phyloP scores from a whole-genome alignment of 306 rosid species.

The Cucurbita maxima region DNA sequence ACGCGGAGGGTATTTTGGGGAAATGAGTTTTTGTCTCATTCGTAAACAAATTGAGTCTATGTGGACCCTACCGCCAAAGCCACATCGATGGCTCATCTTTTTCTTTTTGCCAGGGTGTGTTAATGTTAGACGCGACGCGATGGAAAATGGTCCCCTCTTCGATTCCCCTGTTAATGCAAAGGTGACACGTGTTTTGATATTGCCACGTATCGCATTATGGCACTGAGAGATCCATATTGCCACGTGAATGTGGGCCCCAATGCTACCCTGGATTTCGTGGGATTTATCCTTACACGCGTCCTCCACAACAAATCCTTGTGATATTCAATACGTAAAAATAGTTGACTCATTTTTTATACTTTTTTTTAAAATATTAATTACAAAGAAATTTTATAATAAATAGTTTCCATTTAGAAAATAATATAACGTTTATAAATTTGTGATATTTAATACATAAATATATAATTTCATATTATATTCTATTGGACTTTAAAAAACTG shows the following conservation, averaged over 20 bases:
- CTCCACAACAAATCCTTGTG: too few species aligned
- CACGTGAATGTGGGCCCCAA: background rate
- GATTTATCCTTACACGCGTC: background rate
- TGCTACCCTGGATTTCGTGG: background rate
- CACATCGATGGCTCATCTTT: background rate
- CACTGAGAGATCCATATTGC: background rate
- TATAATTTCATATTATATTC: too few species aligned
- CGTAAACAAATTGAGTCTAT: background rate
- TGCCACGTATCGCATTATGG: background rate
- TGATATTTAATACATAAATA: too few species aligned
- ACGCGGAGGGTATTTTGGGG: too few species aligned
- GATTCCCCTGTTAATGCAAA: background rate
- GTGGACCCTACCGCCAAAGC: background rate
- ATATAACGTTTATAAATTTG: too few species aligned
- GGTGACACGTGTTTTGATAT: background rate
- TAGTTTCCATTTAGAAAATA: too few species aligned
- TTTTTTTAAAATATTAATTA: background rate
- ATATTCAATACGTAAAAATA: too few species aligned
- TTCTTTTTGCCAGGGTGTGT: background rate
- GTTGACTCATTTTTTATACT: too few species aligned
- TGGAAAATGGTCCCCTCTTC: background rate
- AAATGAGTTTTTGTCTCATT: background rate
- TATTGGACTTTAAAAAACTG: too few species aligned
- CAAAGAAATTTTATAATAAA: too few species aligned
- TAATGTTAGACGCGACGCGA: background rate